phyloP scores from a whole-genome alignment of 345 rosid species.

The Camelina hispida region DNA sequence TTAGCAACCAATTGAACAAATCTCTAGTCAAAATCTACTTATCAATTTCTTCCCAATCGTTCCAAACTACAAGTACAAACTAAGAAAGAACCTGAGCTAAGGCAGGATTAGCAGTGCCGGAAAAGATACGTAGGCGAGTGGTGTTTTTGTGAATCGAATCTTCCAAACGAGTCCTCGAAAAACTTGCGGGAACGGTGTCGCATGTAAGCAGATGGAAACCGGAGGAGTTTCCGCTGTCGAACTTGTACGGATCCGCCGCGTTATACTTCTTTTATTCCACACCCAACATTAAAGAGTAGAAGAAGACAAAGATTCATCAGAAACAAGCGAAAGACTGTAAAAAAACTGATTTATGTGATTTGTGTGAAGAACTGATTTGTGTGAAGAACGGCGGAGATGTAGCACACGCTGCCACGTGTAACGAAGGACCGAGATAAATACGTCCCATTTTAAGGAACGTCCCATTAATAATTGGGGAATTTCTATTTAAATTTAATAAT shows the following conservation, averaged over 20 bases:
- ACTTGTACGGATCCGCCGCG: constrained; percentile 67
- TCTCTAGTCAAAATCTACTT: neutral
- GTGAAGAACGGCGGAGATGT: too few species aligned
- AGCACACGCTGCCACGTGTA: too few species aligned
- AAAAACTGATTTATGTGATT: too few species aligned
- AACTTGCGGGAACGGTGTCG: constrained; percentile 44
- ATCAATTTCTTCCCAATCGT: neutral
- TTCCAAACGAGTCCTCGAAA: constrained; percentile 47
- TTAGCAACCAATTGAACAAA: neutral
- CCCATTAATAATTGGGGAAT: too few species aligned
- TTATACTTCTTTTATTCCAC: constrained; percentile 57
- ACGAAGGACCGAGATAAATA: too few species aligned
- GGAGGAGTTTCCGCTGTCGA: constrained; percentile 60
- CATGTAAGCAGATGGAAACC: constrained; percentile 46
- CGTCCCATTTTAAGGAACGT: too few species aligned
- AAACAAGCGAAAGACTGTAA: neutral
- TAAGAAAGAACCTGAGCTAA: constrained; percentile 70
- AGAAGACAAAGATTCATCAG: constrained; percentile 3
- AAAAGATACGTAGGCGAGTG: constrained; percentile 82
- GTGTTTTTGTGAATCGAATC: constrained; percentile 50
- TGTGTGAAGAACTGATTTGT: too few species aligned
- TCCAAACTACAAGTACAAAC: too few species aligned
- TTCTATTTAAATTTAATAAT: too few species aligned
- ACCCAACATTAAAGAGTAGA: neutral
- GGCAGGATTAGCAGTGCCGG: constrained; percentile 94